These are phyloP conservation scores for Venturia effusa DNA, from an alignment of 2,329 filamentous ascomycete species.

Conservation along the genomic window DNA sequence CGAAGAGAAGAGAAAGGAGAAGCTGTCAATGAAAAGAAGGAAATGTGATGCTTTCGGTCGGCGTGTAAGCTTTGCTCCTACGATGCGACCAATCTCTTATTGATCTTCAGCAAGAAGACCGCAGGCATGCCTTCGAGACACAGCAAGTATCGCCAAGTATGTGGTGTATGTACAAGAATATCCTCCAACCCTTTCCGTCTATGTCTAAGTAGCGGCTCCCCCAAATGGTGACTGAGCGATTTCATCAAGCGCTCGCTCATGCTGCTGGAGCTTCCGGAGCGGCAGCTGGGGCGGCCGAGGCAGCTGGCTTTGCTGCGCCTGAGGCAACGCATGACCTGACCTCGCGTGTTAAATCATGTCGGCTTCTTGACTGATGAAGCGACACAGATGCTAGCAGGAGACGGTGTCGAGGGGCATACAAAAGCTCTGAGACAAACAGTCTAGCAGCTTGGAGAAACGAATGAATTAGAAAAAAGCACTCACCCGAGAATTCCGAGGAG, in stretches of 20 bases:
- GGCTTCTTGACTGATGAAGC: not conserved
- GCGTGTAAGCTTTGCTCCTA: not conserved
- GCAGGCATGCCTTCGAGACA: not conserved
- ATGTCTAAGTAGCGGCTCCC: not conserved
- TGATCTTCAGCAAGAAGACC: not conserved
- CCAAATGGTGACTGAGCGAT: not conserved
- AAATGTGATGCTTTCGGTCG: not conserved
- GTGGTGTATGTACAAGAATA: not conserved
- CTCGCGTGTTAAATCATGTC: not conserved
- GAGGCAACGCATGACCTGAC: not conserved
- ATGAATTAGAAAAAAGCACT: not conserved
- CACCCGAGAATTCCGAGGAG: not conserved
- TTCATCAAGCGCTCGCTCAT: not conserved
- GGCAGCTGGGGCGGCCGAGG: not conserved
- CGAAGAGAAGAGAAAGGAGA: conserved; percentile 47
- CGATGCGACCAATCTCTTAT: not conserved
- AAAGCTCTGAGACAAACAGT: not conserved
- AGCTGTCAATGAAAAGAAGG: conserved; percentile 16
- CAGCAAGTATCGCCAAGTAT: not conserved
- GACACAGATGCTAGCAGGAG: not conserved
- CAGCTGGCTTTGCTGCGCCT: not conserved
- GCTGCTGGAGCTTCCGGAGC: too few species aligned
- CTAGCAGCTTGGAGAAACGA: too few species aligned
- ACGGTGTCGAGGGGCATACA: not conserved
- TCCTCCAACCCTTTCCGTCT: not conserved